Evolutionary conservation across 2,329 filamentous ascomycete genomes (phyloP).

Genomic region (Talaromyces funiculosus): DNA sequence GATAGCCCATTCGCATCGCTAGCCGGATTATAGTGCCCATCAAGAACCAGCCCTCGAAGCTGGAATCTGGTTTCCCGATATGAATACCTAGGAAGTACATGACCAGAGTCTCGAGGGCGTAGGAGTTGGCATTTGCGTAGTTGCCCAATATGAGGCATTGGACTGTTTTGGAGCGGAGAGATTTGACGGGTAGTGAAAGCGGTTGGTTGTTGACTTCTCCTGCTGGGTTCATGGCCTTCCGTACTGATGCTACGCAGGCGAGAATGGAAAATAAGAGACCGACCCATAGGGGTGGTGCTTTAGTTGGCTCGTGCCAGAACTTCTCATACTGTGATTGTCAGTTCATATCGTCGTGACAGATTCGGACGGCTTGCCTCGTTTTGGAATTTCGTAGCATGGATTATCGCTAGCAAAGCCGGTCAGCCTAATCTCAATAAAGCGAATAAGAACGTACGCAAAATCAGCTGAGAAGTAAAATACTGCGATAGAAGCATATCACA

Average conservation of each 20-base stretch:
- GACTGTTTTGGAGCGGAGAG: constrained; percentile 27
- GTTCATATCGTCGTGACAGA: neutral
- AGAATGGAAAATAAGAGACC: constrained; percentile 17
- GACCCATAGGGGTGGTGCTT: constrained; percentile 16
- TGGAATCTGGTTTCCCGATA: constrained; percentile 47
- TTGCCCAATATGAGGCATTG: constrained; percentile 52
- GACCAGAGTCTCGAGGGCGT: constrained; percentile 51
- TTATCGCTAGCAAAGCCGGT: constrained; percentile 7
- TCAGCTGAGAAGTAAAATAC: constrained; percentile 10
- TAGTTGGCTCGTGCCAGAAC: constrained; percentile 17
- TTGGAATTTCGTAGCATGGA: constrained; percentile 14
- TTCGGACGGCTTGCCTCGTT: constrained; percentile 8
- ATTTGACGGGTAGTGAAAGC: constrained; percentile 1
- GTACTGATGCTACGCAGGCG: constrained; percentile 5
- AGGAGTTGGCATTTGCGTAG: constrained; percentile 46
- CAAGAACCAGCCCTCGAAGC: constrained; percentile 48
- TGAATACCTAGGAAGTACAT: constrained; percentile 51
- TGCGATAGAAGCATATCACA: constrained; percentile 12
- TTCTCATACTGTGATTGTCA: constrained; percentile 15
- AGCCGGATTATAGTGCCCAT: constrained; percentile 49
- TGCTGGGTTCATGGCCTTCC: neutral
- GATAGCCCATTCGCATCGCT: constrained; percentile 54
- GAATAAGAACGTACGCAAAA: constrained; percentile 5
- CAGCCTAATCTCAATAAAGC: neutral
- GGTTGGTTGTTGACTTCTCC: neutral